A percentile compares a stretch with the other conserved stretches of the same genome.
phyloP scores from a whole-genome alignment of 805 yeast species.

The Wickerhamomyces sydowiorum region DNA sequence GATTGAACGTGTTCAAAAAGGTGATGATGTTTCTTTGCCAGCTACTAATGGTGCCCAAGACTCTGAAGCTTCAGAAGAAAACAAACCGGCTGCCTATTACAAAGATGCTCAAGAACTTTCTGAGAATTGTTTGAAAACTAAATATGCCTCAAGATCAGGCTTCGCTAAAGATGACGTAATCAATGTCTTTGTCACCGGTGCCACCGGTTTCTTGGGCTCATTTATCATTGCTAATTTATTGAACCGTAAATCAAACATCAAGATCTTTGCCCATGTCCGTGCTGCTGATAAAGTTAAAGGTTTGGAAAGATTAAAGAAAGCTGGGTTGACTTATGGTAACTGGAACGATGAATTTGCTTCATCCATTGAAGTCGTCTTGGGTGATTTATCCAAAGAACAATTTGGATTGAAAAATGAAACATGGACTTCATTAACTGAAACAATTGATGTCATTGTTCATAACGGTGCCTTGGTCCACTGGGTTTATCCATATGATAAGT shows the following conservation, averaged over 20 bases:
- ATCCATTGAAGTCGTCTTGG: conserved; percentile 68
- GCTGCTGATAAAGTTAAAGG: conserved; percentile 69
- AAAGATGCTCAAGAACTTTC: conserved; percentile 64
- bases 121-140: conserved; percentile 31
- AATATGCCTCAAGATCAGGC: conserved; percentile 39
- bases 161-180: conserved; percentile 31
- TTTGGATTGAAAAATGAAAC: conserved; percentile 58
- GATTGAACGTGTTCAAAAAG: conserved; percentile 51
- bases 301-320: conserved; percentile 63
- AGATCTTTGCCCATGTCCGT: conserved; percentile 85
- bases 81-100: conserved; percentile 42
- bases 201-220: conserved; percentile 94
- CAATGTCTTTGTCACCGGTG: conserved; percentile 87
- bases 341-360: conserved; percentile 49
- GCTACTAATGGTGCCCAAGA: conserved; percentile 17
- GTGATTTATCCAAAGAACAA: conserved; percentile 67
- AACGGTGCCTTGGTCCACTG: conserved; percentile 98
- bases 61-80: conserved; percentile 26
- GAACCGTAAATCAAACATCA: conserved; percentile 47
- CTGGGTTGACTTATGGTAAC: conserved; percentile 75
- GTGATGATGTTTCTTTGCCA: conserved; percentile 41
- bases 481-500: conserved; percentile 90
- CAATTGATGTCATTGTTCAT: conserved; percentile 81
- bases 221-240: conserved; percentile 77
- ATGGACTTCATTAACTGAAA: conserved; percentile 54